Evolutionary conservation across 345 rosid species (phyloP).

Genomic region (Camelina laxa): DNA sequence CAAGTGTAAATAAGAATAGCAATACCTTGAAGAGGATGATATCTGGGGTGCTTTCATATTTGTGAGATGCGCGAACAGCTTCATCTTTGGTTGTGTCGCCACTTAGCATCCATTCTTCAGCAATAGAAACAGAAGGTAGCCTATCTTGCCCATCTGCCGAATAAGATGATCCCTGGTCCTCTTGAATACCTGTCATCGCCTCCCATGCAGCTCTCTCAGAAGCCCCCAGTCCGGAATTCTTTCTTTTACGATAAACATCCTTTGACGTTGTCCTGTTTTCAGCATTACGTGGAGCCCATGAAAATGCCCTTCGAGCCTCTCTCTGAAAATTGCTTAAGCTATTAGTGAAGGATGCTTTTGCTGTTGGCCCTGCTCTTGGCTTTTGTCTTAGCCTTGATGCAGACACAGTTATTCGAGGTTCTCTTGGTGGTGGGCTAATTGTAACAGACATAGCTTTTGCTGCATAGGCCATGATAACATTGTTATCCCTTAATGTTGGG

Average conservation of each 20-base stretch:
- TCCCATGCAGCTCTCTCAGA: constrained; percentile 96
- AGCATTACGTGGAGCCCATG: constrained; percentile 92
- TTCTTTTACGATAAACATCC: constrained; percentile 87
- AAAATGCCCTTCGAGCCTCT: constrained; percentile 95
- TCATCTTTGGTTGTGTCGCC: constrained; percentile 82
- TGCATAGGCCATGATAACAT: constrained; percentile 76
- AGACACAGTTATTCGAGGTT: constrained; percentile 78
- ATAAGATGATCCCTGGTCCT: constrained; percentile 66
- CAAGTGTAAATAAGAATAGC: constrained; percentile 29
- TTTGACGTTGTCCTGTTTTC: constrained; percentile 74
- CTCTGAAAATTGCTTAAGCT: constrained; percentile 92
- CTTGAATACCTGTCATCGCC: constrained; percentile 95
- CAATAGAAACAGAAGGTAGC: constrained; percentile 81
- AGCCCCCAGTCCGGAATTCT: constrained; percentile 78
- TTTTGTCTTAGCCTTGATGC: constrained; percentile 73
- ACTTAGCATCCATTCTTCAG: constrained; percentile 96
- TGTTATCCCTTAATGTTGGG: constrained; percentile 81
- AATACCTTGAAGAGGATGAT: constrained; percentile 88
- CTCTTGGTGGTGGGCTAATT: constrained; percentile 71
- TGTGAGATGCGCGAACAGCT: constrained; percentile 80
- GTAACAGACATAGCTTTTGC: constrained; percentile 84
- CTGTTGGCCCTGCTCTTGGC: constrained; percentile 58
- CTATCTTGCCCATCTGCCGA: constrained; percentile 83
- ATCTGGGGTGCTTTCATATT: constrained; percentile 94
- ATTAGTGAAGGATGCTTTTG: constrained; percentile 72